Evolutionary conservation across 1,284 basidiomycete genomes (phyloP).

Genomic region (Blastosporella zonata): DNA sequence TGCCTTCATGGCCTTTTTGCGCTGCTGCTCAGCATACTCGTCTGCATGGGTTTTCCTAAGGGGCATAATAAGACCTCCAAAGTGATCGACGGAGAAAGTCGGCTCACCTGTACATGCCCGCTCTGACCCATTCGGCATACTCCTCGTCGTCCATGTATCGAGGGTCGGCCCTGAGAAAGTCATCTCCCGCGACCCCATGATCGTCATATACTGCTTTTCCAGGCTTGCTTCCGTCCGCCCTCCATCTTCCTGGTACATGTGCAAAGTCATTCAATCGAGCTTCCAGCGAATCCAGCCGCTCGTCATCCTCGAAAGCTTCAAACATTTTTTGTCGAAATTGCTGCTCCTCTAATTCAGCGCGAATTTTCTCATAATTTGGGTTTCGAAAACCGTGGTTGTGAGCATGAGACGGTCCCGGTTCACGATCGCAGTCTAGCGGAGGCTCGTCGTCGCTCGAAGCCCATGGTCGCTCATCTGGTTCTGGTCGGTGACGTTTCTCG

Average conservation of each 20-base stretch:
- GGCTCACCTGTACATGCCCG: conserved; percentile 75
- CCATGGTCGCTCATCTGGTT: conserved; percentile 29
- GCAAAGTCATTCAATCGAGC: conserved; percentile 62
- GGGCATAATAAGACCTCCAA: not conserved
- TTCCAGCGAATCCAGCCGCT: conserved; percentile 60
- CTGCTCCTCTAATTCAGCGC: conserved; percentile 56
- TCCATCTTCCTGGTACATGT: conserved; percentile 58
- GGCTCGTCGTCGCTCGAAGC: conserved; percentile 40
- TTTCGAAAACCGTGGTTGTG: conserved; percentile 26
- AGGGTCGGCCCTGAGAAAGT: conserved; percentile 47
- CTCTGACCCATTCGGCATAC: conserved; percentile 76
- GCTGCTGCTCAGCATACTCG: conserved; percentile 61
- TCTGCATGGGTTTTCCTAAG: conserved; percentile 62
- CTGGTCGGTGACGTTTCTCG: conserved; percentile 23
- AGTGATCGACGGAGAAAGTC: not conserved
- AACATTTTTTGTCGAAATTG: conserved; percentile 69
- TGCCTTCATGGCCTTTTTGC: conserved; percentile 47
- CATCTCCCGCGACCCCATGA: conserved; percentile 27
- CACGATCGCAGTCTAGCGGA: conserved; percentile 24
- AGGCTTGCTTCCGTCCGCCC: conserved; percentile 22
- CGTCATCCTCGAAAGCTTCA: conserved; percentile 66
- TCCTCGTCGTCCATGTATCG: conserved; percentile 77
- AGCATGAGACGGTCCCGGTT: conserved; percentile 20
- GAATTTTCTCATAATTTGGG: conserved; percentile 47
- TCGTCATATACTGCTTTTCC: conserved; percentile 35